Percentiles rank a stretch among this genome's conserved stretches.
These are phyloP conservation scores for Magnaporthiopsis rhizophila DNA, from an alignment of 2,329 filamentous ascomycete species.

Conservation along the genomic window DNA sequence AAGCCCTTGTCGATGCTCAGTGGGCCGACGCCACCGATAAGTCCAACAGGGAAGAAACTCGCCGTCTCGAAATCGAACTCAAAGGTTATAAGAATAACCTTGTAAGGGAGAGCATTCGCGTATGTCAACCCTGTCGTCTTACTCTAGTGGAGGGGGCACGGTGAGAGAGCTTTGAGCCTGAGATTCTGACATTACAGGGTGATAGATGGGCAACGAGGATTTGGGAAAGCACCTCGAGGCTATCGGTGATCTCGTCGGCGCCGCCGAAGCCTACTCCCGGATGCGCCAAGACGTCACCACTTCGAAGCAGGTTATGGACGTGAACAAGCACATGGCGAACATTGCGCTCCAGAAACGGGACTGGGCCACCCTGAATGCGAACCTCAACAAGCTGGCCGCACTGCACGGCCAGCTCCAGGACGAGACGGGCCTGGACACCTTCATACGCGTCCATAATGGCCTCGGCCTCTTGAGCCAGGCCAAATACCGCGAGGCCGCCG, in stretches of 20 bases:
- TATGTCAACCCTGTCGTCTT: constrained; percentile 31
- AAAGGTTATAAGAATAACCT: constrained; percentile 94
- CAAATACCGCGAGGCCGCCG: constrained; percentile 56
- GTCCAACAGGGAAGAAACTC: constrained; percentile 60
- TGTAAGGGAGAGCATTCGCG: constrained; percentile 92
- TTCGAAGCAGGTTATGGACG: constrained; percentile 73
- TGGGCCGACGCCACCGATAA: constrained; percentile 68
- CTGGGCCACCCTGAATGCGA: constrained; percentile 60
- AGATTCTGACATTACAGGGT: background rate
- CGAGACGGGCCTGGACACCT: constrained; percentile 37
- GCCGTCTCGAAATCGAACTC: constrained; percentile 74
- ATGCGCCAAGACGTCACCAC: constrained; percentile 91
- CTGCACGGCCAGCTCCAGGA: constrained; percentile 37
- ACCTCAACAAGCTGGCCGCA: constrained; percentile 55
- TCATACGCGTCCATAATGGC: constrained; percentile 43
- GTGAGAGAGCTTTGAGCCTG: background rate
- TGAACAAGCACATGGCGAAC: constrained; percentile 69
- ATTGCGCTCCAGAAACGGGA: constrained; percentile 70
- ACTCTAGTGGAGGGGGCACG: background rate
- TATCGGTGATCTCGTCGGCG: constrained; percentile 64
- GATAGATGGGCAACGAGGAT: constrained; percentile 89
- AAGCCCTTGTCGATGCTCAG: constrained; percentile 57
- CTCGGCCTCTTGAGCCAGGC: constrained; percentile 39
- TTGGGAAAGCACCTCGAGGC: constrained; percentile 75
- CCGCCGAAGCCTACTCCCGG: constrained; percentile 69